A percentile compares a stretch with the other conserved stretches of the same genome.
Conservation (phyloP, 2,329 filamentous ascomycete genomes). For the Aspergillus tanneri region DNA sequence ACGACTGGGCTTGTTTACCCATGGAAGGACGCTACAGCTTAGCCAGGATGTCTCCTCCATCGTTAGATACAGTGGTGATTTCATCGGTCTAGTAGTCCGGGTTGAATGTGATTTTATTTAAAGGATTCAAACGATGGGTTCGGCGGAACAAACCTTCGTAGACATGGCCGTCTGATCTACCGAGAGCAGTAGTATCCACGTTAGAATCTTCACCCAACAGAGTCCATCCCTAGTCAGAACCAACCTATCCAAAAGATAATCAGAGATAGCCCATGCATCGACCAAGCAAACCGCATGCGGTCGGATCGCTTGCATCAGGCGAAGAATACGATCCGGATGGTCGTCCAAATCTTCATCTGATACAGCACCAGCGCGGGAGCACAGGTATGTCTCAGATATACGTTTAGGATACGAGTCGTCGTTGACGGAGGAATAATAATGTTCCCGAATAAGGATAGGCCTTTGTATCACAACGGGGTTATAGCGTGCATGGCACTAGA, state of each 20-base stretch:
- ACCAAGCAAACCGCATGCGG: conserved; percentile 54
- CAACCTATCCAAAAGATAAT: conserved; percentile 50
- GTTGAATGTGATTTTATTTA: conserved; percentile 53
- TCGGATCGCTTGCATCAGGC: conserved; percentile 48
- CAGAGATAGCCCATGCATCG: conserved; percentile 54
- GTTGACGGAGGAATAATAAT: neutral
- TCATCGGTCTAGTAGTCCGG: conserved; percentile 27
- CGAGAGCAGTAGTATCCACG: conserved; percentile 44
- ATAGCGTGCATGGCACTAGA: neutral
- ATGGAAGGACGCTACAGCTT: neutral
- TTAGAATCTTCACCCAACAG: neutral
- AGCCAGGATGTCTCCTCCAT: neutral
- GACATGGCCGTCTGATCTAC: conserved; percentile 52
- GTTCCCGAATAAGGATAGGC: conserved; percentile 1
- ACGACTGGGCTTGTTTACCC: neutral
- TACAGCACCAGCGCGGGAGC: neutral
- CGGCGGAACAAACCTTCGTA: conserved; percentile 55
- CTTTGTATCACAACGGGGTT: neutral
- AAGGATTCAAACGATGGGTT: conserved; percentile 52
- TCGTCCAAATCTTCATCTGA: neutral
- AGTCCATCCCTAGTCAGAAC: neutral
- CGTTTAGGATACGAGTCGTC: neutral
- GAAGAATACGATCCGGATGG: neutral
- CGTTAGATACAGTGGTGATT: conserved; percentile 19
- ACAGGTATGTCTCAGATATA: neutral